Percentiles rank a stretch among this genome's conserved stretches.
Evolutionary conservation across 306 rosid genomes (phyloP).

Genomic region (Canavalia gladiata): DNA sequence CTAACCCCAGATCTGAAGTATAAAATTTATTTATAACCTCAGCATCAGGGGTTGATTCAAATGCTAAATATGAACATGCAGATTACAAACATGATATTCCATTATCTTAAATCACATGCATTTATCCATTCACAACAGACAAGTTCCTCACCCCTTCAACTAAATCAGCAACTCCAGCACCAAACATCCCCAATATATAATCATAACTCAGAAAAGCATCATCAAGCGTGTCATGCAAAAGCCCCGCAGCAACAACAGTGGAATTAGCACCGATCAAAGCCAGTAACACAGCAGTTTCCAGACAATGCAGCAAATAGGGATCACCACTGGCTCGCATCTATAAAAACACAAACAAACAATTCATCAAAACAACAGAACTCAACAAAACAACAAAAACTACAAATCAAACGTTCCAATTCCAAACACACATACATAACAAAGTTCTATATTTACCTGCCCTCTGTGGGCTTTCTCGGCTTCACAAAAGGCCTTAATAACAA

Average conservation of each 20-base stretch:
- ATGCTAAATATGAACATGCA: slow-evolving; percentile 31
- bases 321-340: slow-evolving; percentile 95
- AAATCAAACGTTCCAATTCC: not conserved
- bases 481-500: slow-evolving; percentile 86
- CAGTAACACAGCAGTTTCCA: slow-evolving; percentile 91
- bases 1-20: slow-evolving; percentile 36
- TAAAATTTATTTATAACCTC: not conserved
- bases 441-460: slow-evolving; percentile 76
- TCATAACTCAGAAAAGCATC: slow-evolving; percentile 80
- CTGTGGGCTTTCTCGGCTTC: slow-evolving; percentile 96
- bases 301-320: slow-evolving; percentile 95
- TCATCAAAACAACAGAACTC: slow-evolving; percentile 42
- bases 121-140: slow-evolving; percentile 37
- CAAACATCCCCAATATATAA: slow-evolving; percentile 73
- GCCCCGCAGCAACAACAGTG: slow-evolving; percentile 96
- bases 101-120: slow-evolving; percentile 1
- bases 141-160: slow-evolving; percentile 84
- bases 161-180: slow-evolving; percentile 87
- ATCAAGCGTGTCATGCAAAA: slow-evolving; percentile 93
- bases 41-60: not conserved
- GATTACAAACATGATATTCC: slow-evolving; percentile 30
- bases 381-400: slow-evolving; percentile 14
- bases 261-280: slow-evolving; percentile 94
- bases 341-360: slow-evolving; percentile 15
- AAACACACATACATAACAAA: not conserved